phyloP scores from a whole-genome alignment of 371 early-diverging fungal genomes.

The Mucor circinelloides region DNA sequence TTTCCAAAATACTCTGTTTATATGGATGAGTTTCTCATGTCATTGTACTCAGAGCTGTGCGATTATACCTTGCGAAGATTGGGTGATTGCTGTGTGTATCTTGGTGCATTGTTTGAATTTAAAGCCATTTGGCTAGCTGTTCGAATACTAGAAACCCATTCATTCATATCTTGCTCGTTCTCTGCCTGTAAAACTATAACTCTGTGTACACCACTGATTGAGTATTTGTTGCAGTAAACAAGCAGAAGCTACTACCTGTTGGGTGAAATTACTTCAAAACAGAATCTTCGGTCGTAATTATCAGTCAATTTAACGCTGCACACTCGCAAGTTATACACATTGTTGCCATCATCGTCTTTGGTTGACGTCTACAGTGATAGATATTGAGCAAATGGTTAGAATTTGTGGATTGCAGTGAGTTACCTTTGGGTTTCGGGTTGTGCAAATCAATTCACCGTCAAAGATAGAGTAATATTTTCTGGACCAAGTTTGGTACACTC shows the following conservation, averaged over 20 bases:
- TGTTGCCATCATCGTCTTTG: constrained; percentile 45
- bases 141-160: constrained; percentile 81
- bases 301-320: constrained; percentile 77
- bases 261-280: constrained; percentile 87
- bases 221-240: neutral
- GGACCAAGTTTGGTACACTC: constrained; percentile 75
- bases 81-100: constrained; percentile 24
- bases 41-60: neutral
- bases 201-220: constrained; percentile 17
- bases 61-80: constrained; percentile 20
- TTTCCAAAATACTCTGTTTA: neutral
- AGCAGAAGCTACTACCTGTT: constrained; percentile 50
- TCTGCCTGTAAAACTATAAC: constrained; percentile 84
- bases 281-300: constrained; percentile 74
- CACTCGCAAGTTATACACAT: constrained; percentile 67
- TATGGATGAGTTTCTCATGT: neutral
- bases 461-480: constrained; percentile 74
- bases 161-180: constrained; percentile 71
- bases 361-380: constrained; percentile 6
- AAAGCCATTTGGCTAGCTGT: constrained; percentile 71
- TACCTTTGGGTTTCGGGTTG: constrained; percentile 54
- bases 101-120: constrained; percentile 53
- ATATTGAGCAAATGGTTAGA: neutral
- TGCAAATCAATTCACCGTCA: constrained; percentile 63
- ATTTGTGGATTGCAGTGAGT: neutral